Evolutionary conservation across 805 yeast species (phyloP), one percentile per base, ranked within the genome.

Genomic region (Metschnikowia similis): DNA sequence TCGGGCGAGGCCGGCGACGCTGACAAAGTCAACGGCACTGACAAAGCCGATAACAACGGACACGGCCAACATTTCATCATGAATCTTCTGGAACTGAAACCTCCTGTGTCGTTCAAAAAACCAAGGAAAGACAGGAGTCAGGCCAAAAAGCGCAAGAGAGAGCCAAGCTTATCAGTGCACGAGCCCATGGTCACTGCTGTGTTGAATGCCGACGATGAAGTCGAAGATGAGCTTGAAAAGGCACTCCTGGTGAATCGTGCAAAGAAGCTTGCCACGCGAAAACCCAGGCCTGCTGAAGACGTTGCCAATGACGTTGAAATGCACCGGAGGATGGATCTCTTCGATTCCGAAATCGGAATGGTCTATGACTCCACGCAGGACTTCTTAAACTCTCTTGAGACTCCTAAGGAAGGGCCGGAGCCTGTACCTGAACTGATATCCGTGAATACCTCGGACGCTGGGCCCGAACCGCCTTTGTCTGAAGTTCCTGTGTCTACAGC

Each of bases 351-450:
- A 6, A 46, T 47, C 8, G 59, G 57, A 2, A 36, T 57, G 29
- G 57, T 61, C 3, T 61, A 55, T 27, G 59, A 78, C 55, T 77
- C 71, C 26, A 77, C 77, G 1, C 62, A 64, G 29, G 79, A 74
- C 31, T 74, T 76, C 51, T 57, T 74, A 41, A 63, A 57, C 26
- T 56, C 60, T 4, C 53, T 69, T 8, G 34, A 10, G 14, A 4
- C 35, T 13, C 21, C 21, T 21, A 21, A 21, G 21, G 21, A 21
- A 21, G 21, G 21, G 21, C 4, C 21, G 21, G 21, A 21, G 21
- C 21, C 21, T 21, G 21, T 4, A 21, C 21, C 5, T 21, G 21
- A 21, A 21, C 5, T n/a, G n/a, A n/a, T n/a, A n/a, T n/a, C n/a
- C n/a, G n/a, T n/a, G n/a, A n/a, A n/a, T n/a, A n/a, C n/a, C n/a